Evolutionary conservation across 169 alveolate species (phyloP).

Genomic region (Nephromyces sp.): DNA sequence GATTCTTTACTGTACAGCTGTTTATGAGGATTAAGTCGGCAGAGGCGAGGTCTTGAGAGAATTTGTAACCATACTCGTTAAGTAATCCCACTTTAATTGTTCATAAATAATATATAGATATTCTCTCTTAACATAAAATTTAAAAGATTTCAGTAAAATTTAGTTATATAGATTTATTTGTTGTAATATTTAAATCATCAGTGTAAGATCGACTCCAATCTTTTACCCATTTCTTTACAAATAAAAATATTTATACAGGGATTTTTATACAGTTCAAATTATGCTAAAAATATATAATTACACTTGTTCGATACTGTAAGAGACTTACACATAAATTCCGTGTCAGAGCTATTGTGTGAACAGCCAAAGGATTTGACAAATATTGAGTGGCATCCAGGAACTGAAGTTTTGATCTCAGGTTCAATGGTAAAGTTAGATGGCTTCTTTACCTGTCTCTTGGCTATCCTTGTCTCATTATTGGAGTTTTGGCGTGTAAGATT

Average conservation of each 20-base stretch:
- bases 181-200: no score
- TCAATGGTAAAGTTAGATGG: no score
- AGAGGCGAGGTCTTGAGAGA: constrained; percentile 77
- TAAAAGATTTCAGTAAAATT: neutral
- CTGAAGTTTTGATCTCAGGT: no score
- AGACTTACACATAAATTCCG: constrained; percentile 72
- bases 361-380: constrained; percentile 96
- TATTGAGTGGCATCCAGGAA: constrained; percentile 46
- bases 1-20: constrained; percentile 96
- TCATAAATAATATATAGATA: neutral
- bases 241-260: no score
- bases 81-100: constrained; percentile 34
- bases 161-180: no score
- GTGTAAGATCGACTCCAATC: no score
- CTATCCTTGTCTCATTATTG: no score
- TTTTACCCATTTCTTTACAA: no score
- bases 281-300: neutral
- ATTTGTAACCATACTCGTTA: constrained; percentile 44
- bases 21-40: constrained; percentile 83
- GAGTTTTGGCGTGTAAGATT: no score
- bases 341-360: constrained; percentile 91
- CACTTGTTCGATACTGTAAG: neutral
- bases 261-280: no score
- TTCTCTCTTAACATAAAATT: neutral
- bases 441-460: no score